Base-by-base conservation (phyloP, 2,329 filamentous ascomycete genomes). In the Cryphonectria japonica region DNA sequence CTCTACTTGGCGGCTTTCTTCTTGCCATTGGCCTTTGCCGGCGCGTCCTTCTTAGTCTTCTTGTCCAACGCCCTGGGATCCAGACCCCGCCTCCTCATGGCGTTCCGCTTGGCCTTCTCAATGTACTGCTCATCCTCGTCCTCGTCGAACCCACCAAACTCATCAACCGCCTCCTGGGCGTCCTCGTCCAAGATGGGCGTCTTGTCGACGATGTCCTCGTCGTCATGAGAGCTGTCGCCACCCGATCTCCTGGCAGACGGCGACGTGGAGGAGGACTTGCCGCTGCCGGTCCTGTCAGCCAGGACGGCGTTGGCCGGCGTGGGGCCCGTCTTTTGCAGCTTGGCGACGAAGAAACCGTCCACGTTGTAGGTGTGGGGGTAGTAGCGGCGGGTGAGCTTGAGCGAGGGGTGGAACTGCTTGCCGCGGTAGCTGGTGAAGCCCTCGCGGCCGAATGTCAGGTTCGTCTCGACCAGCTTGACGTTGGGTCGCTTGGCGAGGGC, bases 261-360 rank as follows among this genome's bases (percentile, higher is more conserved):
- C n/a, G 74, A 69, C 37, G 71, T 69, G 61, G 75, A 75, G 61
- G 75, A 75, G 26, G 75, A 70, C 69, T 76, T 78, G 57, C 66
- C 66, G 68, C 69, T 72, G 63, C 73, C 73, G 57, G 57, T 66
- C 70, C 75, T 77, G 69, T 82, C 79, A 68, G 66, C 73, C 34
- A 78, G 77, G 11, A 87, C 83, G 2, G 87, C 85, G 68, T 87
- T 89, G 70, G 86, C 83, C 1, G 93, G 91, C 57, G 92, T 93
- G 3, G 93, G 92, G 0, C 90, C 95, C 22, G 89, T 89, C 87
- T 99, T 99, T 83, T 97, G 95, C 83, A 99, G 92, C 82, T 99
- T 99, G 78, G 94, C 93, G 73, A 99, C 96, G 80, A 94, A 99
- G 90, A 99, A 99, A 74, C 96, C 96, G 80, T 98, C 96, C 46